Evolutionary conservation across 1,139 yeast species (phyloP), one percentile per base, ranked within the genome.

Genomic region (Nakaseomyces glabratus): DNA sequence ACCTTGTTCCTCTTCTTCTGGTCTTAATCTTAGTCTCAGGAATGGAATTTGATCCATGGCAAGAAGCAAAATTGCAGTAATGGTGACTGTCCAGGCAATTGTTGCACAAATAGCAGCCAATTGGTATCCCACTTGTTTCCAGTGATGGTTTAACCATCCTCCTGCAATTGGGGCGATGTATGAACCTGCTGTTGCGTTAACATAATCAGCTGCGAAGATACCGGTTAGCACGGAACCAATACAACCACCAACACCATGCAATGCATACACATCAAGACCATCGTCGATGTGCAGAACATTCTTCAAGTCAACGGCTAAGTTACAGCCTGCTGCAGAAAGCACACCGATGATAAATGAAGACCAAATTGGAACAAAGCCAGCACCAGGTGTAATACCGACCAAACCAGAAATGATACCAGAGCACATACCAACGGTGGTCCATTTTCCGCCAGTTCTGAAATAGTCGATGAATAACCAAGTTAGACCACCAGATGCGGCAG

Each of bases 381-480:
- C 96, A 47, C 93, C 96, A 38, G 98, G 97, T 5, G 97, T 90
- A 49, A 88, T 82, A 55, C 95, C 95, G 32, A 88, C 96, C 42
- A 88, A 72, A 45, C 97, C 97, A 26, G 94, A 85, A 62, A 88
- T 76, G 39, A 88, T 86, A 53, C 98, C 97, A 37, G 84, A 73
- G 63, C 97, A 88, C 60, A 88, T 68, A 44, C 95, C 96, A 39
- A 85, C 90, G 26, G 95, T 82, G 36, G 96, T 82, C 95, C 95
- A 88, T 60, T 84, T 84, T 40, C 82, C 79, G 39, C 90, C 93
- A 43, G 78, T 74, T 68, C 95, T 76, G 67, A 81, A 76, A 63
- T 75, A 86, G 62, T 90, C 97, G 40, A 86, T 74, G 55, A 82
- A 69, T 86, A 85, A 78, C 95, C 95, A 88, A 34, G 95, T 71